phyloP scores from a whole-genome alignment of 176 grass and related monocot species.

The Alloteropsis semialata region DNA sequence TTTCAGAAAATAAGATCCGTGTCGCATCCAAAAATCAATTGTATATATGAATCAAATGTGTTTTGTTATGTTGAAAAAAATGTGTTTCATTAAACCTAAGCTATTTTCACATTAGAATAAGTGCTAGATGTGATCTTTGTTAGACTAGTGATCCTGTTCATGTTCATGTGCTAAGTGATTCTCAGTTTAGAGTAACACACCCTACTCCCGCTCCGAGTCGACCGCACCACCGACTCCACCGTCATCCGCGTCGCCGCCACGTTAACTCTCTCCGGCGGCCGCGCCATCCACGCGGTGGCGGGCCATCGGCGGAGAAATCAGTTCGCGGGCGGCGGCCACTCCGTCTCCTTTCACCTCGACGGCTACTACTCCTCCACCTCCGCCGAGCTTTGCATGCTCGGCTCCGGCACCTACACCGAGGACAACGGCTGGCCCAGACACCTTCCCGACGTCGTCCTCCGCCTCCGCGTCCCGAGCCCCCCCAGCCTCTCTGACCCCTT shows the following conservation, averaged over 20 bases:
- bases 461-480: slow-evolving; percentile 27
- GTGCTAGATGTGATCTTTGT: no score
- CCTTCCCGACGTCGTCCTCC: slow-evolving; percentile 26
- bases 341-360: slow-evolving; percentile 6
- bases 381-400: slow-evolving; percentile 49
- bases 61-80: no score
- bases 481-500: slow-evolving; percentile 34
- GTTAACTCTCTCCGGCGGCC: slow-evolving; percentile 34
- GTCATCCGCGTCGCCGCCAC: slow-evolving; percentile 35
- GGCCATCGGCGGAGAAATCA: not conserved
- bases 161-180: no score
- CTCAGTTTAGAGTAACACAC: no score
- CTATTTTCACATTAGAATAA: no score
- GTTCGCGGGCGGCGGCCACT: not conserved
- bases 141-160: no score
- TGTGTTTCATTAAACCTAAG: no score
- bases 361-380: slow-evolving; percentile 9
- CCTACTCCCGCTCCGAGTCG: slow-evolving; percentile 17
- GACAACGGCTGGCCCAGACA: not conserved
- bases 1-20: no score
- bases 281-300: not conserved
- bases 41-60: no score
- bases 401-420: not conserved
- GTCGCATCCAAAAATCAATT: no score
- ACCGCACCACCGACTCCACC: not conserved